phyloP scores from a whole-genome alignment of 129 eudicot species.

The Centaurea solstitialis region DNA sequence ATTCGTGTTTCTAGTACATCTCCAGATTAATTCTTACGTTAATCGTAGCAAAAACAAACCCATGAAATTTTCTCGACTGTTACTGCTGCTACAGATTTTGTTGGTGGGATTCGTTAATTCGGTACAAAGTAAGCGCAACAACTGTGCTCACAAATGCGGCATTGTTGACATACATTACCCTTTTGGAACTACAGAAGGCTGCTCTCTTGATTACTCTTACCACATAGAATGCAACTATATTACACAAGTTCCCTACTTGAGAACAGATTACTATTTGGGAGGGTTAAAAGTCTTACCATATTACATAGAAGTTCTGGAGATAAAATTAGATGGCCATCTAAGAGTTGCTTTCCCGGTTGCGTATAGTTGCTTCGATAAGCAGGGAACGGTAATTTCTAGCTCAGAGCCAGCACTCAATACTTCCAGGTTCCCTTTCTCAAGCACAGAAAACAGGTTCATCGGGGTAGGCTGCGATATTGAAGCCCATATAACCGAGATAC shows the following conservation, averaged over 20 bases:
- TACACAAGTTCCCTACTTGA: conserved; percentile 13
- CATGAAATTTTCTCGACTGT: conserved; percentile 13
- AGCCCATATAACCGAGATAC: too few relatives aligned
- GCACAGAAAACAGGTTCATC: background rate
- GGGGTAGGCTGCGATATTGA: too few relatives aligned
- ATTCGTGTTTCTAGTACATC: background rate
- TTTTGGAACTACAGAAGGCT: conserved; percentile 16
- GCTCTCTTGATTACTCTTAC: conserved; percentile 23
- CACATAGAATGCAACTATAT: conserved; percentile 16
- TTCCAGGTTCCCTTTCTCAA: conserved; percentile 30
- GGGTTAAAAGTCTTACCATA: background rate
- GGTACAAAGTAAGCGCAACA: too few relatives aligned
- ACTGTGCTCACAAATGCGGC: conserved; percentile 30
- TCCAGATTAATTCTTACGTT: background rate
- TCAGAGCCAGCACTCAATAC: background rate
- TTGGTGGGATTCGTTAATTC: background rate
- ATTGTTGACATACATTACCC: conserved; percentile 32
- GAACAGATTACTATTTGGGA: background rate
- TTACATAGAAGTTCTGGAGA: conserved; percentile 6
- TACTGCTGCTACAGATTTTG: conserved; percentile 1
- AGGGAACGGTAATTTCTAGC: background rate
- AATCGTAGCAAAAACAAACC: background rate
- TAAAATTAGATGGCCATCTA: conserved; percentile 16
- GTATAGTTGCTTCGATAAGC: conserved; percentile 12
- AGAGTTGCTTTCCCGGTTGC: conserved; percentile 23